Evolutionary conservation across 768 basidiomycete species (phyloP), one percentile per base, ranked within the genome.

Genomic region (Amanita molliuscula): DNA sequence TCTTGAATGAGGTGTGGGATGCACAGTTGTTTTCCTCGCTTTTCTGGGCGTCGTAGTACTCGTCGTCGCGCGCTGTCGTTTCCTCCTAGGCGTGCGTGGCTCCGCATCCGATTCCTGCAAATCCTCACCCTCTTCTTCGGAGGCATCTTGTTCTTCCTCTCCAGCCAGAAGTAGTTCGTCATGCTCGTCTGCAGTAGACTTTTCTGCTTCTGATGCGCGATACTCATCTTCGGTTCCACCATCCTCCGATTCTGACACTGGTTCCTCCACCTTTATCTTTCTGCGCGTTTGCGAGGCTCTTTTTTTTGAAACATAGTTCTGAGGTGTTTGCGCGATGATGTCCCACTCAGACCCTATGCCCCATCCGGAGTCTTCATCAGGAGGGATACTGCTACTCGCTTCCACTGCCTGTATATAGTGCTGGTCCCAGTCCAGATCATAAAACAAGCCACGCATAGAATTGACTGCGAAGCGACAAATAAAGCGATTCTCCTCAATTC

Each of bases 401-500:
- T 62, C 56, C 13, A 78, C 62, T 0, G 77, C 76, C 1, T 59
- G 54, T 16, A 58, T 44, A 23, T 63, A 72, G 55, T 82, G 79
- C 10, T 52, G 53, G 29, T 72, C 67, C 84, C 84, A 88, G 40
- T 73, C 55, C 53, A 87, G 73, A 2, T 71, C 65, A 55, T 81
- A 87, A 64, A 76, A 87, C 1, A 84, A 54, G 7, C 83, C 81
- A 16, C 76, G 74, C 38, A 65, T 69, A 1, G 78, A 67, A 55
- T 84, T 72, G 9, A 82, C 68, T 3, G 83, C 84, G 13, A 73
- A 66, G 13, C 67, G 69, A 55, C 86, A 88, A 54, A 71, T 75
- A 56, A 79, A 85, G 15, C 15, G 20, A 31, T 36, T 35, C 18
- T 40, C 33, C 23, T 33, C 43, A 10, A 16, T 23, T 18, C 44